These are phyloP conservation scores for Macadamia integrifolia DNA, from an alignment of 164 flowering plant species.

Conservation along the genomic window DNA sequence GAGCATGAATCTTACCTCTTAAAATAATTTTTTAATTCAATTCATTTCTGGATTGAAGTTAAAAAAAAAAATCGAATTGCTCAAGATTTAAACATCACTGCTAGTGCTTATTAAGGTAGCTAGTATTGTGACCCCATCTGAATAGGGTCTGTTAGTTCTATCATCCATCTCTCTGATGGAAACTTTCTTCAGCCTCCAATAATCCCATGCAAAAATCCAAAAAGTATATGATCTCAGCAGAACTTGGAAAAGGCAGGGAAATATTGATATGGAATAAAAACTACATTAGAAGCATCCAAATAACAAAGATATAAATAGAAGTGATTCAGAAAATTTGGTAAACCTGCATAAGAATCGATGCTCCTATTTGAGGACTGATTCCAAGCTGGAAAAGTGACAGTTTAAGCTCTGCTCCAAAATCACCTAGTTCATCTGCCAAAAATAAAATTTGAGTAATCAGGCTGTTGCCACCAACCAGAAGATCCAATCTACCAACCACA, in stretches of 20 bases:
- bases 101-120: too few relatives aligned
- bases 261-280: background rate
- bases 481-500: background rate
- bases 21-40: too few relatives aligned
- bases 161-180: too few relatives aligned
- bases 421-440: slow-evolving; percentile 81
- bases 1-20: too few relatives aligned
- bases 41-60: too few relatives aligned
- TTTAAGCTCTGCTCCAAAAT: slow-evolving; percentile 68
- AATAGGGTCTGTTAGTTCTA: too few relatives aligned
- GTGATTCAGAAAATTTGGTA: background rate
- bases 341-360: slow-evolving; percentile 98
- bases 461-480: background rate
- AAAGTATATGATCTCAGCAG: background rate
- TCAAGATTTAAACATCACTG: too few relatives aligned
- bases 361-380: slow-evolving; percentile 89
- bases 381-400: slow-evolving; percentile 98
- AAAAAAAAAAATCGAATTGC: too few relatives aligned
- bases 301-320: background rate
- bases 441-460: slow-evolving; percentile 1
- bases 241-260: background rate
- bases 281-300: background rate
- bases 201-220: too few relatives aligned
- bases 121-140: too few relatives aligned
- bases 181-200: too few relatives aligned